Conservation (phyloP, 495 filamentous ascomycete genomes). For the Neurospora pannonica region DNA sequence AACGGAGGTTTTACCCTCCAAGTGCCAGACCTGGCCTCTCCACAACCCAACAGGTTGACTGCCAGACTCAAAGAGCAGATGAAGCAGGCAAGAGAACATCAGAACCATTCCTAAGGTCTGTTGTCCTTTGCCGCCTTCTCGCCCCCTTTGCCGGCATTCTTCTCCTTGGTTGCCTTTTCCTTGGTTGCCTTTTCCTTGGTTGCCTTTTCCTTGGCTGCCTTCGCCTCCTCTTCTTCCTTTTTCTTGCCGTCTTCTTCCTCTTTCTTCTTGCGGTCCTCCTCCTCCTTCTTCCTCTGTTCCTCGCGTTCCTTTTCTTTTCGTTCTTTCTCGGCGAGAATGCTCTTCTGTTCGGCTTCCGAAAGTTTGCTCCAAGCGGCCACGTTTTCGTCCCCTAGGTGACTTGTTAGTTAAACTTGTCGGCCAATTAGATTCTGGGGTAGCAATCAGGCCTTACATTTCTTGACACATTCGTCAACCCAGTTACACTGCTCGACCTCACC, state of each 20-base stretch:
- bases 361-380: slow-evolving; percentile 39
- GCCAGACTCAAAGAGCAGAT: not conserved
- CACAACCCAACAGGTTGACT: not conserved
- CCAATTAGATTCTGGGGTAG: not conserved
- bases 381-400: slow-evolving; percentile 33
- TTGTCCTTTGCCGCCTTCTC: not conserved
- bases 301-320: slow-evolving; percentile 16
- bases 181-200: slow-evolving; percentile 7
- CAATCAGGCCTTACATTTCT: slow-evolving; percentile 23
- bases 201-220: not conserved
- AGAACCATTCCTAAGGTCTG: not conserved
- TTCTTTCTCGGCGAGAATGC: slow-evolving; percentile 35
- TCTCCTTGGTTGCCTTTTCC: slow-evolving; percentile 6
- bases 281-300: slow-evolving; percentile 15
- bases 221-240: slow-evolving; percentile 3
- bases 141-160: not conserved
- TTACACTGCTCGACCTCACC: slow-evolving; percentile 57
- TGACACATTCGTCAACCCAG: slow-evolving; percentile 51
- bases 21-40: not conserved
- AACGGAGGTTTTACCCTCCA: not conserved
- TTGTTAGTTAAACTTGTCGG: not conserved
- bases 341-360: slow-evolving; percentile 36
- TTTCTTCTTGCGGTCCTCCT: slow-evolving; percentile 10
- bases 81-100: not conserved
- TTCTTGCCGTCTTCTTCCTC: slow-evolving; percentile 1